Evolutionary conservation across 2,329 filamentous ascomycete species (phyloP).

Genomic region (Fusarium azukiicola): DNA sequence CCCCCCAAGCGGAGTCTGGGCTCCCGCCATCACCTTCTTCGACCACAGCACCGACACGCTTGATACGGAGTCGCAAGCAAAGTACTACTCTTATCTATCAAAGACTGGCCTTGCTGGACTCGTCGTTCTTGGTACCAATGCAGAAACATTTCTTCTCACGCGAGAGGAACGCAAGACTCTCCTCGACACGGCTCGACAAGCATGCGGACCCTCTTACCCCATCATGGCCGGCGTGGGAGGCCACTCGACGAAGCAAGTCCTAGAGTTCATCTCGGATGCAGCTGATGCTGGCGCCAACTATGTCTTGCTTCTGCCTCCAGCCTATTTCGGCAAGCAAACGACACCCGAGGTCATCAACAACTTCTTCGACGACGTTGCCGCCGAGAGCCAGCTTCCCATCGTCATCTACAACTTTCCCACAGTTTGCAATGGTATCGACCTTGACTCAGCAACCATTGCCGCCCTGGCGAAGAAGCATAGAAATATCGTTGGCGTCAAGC

Average conservation of each 20-base stretch:
- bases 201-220: conserved; percentile 92
- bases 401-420: conserved; percentile 86
- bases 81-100: conserved; percentile 75
- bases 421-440: conserved; percentile 84
- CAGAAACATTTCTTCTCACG: conserved; percentile 77
- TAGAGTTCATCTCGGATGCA: conserved; percentile 81
- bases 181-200: conserved; percentile 83
- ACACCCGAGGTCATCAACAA: conserved; percentile 77
- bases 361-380: conserved; percentile 80
- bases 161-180: conserved; percentile 78
- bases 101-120: conserved; percentile 72
- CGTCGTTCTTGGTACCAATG: conserved; percentile 77
- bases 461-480: conserved; percentile 51
- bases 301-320: conserved; percentile 79
- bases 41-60: conserved; percentile 71
- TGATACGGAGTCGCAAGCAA: conserved; percentile 69
- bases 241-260: conserved; percentile 82
- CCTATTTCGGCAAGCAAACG: conserved; percentile 83
- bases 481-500: conserved; percentile 85
- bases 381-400: conserved; percentile 73
- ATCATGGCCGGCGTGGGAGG: conserved; percentile 87
- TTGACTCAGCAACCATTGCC: conserved; percentile 81
- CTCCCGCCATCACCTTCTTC: conserved; percentile 77
- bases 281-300: conserved; percentile 80
- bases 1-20: conserved; percentile 69